Evolutionary conservation across 495 filamentous ascomycete species (phyloP), one percentile per base, ranked within the genome.

Genomic region (Endocarpon pusillum): DNA sequence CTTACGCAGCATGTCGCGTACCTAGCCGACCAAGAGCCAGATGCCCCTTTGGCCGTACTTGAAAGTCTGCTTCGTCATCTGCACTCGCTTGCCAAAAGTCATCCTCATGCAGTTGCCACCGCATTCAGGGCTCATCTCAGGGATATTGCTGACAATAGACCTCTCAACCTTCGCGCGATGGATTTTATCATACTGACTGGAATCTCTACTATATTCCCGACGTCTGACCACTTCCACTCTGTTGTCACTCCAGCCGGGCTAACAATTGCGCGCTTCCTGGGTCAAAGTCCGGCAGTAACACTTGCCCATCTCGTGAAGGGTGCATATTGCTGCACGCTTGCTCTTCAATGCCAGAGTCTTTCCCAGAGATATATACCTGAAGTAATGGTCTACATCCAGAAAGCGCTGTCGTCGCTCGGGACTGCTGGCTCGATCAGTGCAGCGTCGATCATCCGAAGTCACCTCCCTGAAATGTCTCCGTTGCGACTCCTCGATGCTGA

Each of bases 201-300:
- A 0, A 69, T 94, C 42, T 71, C 71, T 19, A 71, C 74, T 5
- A 79, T 87, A 38, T 99, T 91, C 51, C 84, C 91, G 3, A 93
- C 91, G 0, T 92, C 82, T 0, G 89, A 99, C 55, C 83, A 93
- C 52, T 96, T 94, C 53, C 89, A 96, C 43, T 77, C 84, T 36
- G 78, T 96, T 11, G 73, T 79, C 31, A 96, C 89, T 3, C 89
- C 89, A 0, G 80, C 87, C 1, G 78, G 81, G 47, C 67, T 94
- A 4, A 69, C 66, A 33, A 78, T 96, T 51, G 67, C 71, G 19
- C 68, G 80, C 30, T 94, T 79, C 48, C 62, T 97, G n/a, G 81
- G 75, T 0, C 73, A 91, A 43, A 79, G 71, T 32, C 58, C 72
- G 19, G 78, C 81, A 0, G 63, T 67, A 25, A 52, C 53, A 2